phyloP scores from a whole-genome alignment of 345 rosid species.

The Clarkia xantiana region DNA sequence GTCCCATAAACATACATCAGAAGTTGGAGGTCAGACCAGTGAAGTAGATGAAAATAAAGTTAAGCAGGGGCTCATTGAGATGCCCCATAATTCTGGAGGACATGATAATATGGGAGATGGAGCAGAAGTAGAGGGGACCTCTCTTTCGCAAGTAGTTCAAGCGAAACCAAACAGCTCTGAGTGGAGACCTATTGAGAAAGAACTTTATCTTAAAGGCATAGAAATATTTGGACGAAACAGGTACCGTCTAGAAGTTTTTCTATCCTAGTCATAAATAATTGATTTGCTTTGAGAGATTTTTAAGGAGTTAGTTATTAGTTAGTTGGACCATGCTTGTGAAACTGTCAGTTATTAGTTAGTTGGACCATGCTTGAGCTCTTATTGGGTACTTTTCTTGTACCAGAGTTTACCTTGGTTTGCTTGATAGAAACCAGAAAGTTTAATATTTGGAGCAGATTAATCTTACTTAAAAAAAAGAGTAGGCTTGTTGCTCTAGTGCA shows the following conservation, averaged over 20 bases:
- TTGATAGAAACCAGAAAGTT: too few relatives aligned
- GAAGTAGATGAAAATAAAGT: conserved; percentile 22
- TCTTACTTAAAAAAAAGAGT: too few relatives aligned
- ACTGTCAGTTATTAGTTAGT: too few relatives aligned
- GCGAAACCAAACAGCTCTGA: conserved; percentile 16
- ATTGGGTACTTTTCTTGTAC: too few relatives aligned
- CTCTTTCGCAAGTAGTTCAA: conserved; percentile 8
- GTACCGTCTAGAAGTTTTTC: conserved; percentile 15
- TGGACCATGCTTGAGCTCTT: too few relatives aligned
- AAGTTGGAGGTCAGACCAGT: conserved; percentile 9
- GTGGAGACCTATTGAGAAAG: conserved; percentile 90
- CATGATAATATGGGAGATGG: conserved; percentile 18
- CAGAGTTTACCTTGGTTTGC: too few relatives aligned
- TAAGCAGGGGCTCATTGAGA: not conserved
- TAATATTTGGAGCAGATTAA: too few relatives aligned
- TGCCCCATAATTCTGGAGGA: conserved; percentile 10
- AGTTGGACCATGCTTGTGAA: not conserved
- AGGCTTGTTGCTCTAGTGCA: too few relatives aligned
- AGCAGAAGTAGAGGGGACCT: conserved; percentile 18
- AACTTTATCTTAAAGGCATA: conserved; percentile 78
- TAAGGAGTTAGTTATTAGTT: not conserved
- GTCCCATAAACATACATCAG: conserved; percentile 15
- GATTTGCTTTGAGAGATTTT: too few relatives aligned
- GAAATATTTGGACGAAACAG: conserved; percentile 98
- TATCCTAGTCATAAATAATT: too few relatives aligned